These are phyloP conservation scores for Solidago caesia DNA, from an alignment of 129 eudicot species.

Conservation along the genomic window DNA sequence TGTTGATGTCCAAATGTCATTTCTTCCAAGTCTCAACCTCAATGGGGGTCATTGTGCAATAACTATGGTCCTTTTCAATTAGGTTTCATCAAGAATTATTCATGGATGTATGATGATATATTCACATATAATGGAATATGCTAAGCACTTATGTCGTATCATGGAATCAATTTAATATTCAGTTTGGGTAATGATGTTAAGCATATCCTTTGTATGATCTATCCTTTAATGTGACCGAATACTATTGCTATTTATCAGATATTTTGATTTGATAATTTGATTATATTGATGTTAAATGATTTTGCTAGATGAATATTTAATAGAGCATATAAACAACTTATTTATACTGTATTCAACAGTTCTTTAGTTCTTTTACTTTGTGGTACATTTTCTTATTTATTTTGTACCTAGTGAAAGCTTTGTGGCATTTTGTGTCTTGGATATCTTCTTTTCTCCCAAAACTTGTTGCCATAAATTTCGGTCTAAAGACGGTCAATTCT, in stretches of 20 bases:
- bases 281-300: too few relatives aligned
- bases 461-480: too few relatives aligned
- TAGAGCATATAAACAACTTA: too few relatives aligned
- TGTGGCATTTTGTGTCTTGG: too few relatives aligned
- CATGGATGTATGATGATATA: slow-evolving; percentile 20
- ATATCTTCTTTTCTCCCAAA: too few relatives aligned
- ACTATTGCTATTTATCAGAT: background rate
- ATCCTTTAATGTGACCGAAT: slow-evolving; percentile 7
- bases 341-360: too few relatives aligned
- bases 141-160: slow-evolving; percentile 33
- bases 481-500: too few relatives aligned
- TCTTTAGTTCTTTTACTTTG: too few relatives aligned
- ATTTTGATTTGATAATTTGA: background rate
- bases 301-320: too few relatives aligned
- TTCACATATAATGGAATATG: slow-evolving; percentile 22
- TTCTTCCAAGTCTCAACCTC: slow-evolving; percentile 22
- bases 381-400: too few relatives aligned
- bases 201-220: slow-evolving; percentile 19
- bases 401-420: too few relatives aligned
- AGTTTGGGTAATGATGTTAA: slow-evolving; percentile 2
- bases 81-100: slow-evolving; percentile 31
- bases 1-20: slow-evolving; percentile 22
- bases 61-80: slow-evolving; percentile 34
- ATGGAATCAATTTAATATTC: slow-evolving; percentile 22
- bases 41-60: slow-evolving; percentile 30